These are phyloP conservation scores for Fusarium pseudocircinatum DNA, from an alignment of 2,329 filamentous ascomycete species.

Conservation along the genomic window DNA sequence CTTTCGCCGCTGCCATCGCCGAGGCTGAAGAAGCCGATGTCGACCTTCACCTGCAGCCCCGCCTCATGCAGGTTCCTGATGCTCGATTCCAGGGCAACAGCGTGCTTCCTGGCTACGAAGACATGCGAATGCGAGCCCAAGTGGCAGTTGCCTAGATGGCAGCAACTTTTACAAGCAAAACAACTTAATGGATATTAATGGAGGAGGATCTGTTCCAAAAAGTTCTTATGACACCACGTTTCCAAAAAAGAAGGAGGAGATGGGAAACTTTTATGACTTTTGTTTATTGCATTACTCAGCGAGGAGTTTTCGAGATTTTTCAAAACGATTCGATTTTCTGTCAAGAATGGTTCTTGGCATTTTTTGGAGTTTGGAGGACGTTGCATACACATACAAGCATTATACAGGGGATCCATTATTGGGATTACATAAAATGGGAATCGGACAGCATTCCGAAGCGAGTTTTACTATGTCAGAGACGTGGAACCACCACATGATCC, in stretches of 20 bases:
- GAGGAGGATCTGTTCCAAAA: constrained; percentile 23
- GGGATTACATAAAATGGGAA: constrained; percentile 22
- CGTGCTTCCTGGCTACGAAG: constrained; percentile 54
- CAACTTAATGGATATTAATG: constrained; percentile 36
- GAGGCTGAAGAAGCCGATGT: constrained; percentile 54
- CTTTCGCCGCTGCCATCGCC: constrained; percentile 60
- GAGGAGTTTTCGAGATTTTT: constrained; percentile 38
- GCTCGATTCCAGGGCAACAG: constrained; percentile 45
- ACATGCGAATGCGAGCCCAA: constrained; percentile 41
- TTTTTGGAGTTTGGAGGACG: constrained; percentile 21
- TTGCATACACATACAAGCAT: constrained; percentile 4
- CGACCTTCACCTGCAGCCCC: constrained; percentile 55
- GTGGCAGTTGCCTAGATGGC: constrained; percentile 39
- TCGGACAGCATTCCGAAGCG: constrained; percentile 19
- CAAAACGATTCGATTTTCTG: constrained; percentile 6
- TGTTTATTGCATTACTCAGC: constrained; percentile 33
- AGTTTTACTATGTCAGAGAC: constrained; percentile 26
- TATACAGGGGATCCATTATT: constrained; percentile 1
- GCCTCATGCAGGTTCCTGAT: constrained; percentile 50
- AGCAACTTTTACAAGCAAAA: background rate
- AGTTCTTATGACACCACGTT: constrained; percentile 31
- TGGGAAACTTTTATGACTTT: constrained; percentile 27
- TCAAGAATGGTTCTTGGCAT: constrained; percentile 12
- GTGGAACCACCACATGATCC: constrained; percentile 1
- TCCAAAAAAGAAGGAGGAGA: constrained; percentile 15